Base-by-base conservation (phyloP, 768 basidiomycete genomes). In the Rhodosporidiobolus odoratus region DNA sequence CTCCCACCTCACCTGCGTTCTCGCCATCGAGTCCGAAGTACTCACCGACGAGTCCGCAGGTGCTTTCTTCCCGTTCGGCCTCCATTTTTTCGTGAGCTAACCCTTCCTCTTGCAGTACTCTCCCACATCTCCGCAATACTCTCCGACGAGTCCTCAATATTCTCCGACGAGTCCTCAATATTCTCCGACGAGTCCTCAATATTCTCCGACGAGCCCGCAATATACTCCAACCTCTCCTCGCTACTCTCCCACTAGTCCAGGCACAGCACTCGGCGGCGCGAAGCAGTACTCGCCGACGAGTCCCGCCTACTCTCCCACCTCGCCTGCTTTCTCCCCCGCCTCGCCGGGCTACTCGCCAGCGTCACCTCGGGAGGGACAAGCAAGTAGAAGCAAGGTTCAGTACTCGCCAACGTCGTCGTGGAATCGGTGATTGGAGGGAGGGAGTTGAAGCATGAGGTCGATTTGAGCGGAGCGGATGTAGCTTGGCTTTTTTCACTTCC, bases 151-250 rank as follows among this genome's bases (percentile, higher is more conserved):
- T 34, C 61, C 59, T 16, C n/a, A 40, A 15, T 54, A 52, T 66
- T 43, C 40, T 8, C 59, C 59, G 15, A 63, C 69, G 3, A 70
- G 65, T 50, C 62, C 72, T 43, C 53, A 62, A 76, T 96, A 93
- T 80, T 93, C 91, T 17, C 94, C 94, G 4, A 92, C 94, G 0
- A 94, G 92, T 6, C 94, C 94, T n/a, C 86, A 88, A 13, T 81
- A 78, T 69, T 71, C 69, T 7, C 64, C 82, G 15, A 60, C 66
- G 2, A 41, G 27, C 16, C 73, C 74, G 0, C 48, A 56, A 2
- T 72, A 65, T 66, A 23, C 68, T 2, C 62, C 62, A 2, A 47
- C 62, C 13, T 23, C 16, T 5, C 62, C 62, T 8, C 38, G 38
- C 30, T 54, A 43, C 15, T 17, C 32, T 23, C 32, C 32, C 34